Percentiles rank a stretch among this genome's conserved stretches.
Evolutionary conservation across 495 filamentous ascomycete genomes (phyloP).

Genomic region (Pyronema omphalodes): DNA sequence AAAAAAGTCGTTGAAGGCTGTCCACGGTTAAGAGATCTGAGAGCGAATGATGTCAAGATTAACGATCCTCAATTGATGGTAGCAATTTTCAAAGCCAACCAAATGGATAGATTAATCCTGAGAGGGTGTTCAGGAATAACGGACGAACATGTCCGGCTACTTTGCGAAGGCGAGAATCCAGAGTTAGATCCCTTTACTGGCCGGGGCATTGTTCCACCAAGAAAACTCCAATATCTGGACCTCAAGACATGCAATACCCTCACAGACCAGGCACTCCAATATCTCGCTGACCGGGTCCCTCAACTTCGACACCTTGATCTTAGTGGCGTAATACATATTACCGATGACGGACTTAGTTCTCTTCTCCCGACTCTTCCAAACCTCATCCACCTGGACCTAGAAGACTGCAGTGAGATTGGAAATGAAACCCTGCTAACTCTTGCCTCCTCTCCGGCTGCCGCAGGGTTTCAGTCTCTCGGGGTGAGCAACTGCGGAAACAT

Average conservation of each 20-base stretch:
- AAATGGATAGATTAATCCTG: slow-evolving; percentile 58
- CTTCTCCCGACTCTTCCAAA: slow-evolving; percentile 55
- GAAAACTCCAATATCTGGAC: slow-evolving; percentile 69
- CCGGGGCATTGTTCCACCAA: slow-evolving; percentile 54
- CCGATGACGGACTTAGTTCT: slow-evolving; percentile 51
- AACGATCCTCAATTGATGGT: slow-evolving; percentile 48
- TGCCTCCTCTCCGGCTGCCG: slow-evolving; percentile 53
- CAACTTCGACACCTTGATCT: slow-evolving; percentile 65
- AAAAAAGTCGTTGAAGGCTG: slow-evolving; percentile 54
- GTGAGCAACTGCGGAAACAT: slow-evolving; percentile 78
- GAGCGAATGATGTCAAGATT: slow-evolving; percentile 74
- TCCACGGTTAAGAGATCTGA: slow-evolving; percentile 52
- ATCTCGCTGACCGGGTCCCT: slow-evolving; percentile 56
- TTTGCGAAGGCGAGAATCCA: slow-evolving; percentile 55
- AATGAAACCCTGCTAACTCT: slow-evolving; percentile 55
- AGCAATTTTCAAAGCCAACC: slow-evolving; percentile 60
- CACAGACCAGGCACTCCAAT: slow-evolving; percentile 48
- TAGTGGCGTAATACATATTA: slow-evolving; percentile 48
- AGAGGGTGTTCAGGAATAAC: slow-evolving; percentile 56
- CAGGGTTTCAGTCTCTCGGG: slow-evolving; percentile 56
- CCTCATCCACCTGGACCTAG: slow-evolving; percentile 75
- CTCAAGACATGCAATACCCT: slow-evolving; percentile 57
- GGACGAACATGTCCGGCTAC: slow-evolving; percentile 48
- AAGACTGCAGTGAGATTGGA: slow-evolving; percentile 63
- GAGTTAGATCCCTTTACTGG: slow-evolving; percentile 63